Conservation (phyloP, 129 eudicot species). For the Sambucus nigra region DNA sequence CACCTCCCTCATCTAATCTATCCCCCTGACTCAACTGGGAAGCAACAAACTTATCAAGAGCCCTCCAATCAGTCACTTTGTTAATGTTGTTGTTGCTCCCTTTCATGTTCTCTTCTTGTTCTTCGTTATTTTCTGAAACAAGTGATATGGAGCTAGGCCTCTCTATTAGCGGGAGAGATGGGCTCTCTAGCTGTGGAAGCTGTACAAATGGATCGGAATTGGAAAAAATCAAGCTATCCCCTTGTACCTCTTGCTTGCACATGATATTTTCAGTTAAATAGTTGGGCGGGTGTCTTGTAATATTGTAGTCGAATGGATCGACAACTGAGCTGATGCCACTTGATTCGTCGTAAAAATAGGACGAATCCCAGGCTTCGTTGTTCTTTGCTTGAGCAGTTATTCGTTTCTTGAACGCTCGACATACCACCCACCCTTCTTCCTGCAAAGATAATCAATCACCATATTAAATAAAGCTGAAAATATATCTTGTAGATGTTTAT, state of each 20-base stretch:
- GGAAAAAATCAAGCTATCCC: constrained; percentile 26
- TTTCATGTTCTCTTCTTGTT: constrained; percentile 7
- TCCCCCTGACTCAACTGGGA: constrained; percentile 87
- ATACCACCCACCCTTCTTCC: constrained; percentile 99
- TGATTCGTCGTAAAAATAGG: constrained; percentile 50
- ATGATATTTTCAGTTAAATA: constrained; percentile 22
- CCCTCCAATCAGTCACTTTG: constrained; percentile 88
- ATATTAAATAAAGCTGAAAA: neutral
- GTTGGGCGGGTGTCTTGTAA: constrained; percentile 35
- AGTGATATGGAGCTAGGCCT: constrained; percentile 34
- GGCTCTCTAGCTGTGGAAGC: constrained; percentile 83
- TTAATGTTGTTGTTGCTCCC: neutral
- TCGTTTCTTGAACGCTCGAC: constrained; percentile 91
- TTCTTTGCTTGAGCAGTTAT: constrained; percentile 45
- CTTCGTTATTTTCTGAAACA: constrained; percentile 14
- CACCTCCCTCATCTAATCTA: constrained; percentile 17
- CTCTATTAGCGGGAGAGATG: constrained; percentile 37
- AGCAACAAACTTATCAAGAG: constrained; percentile 89
- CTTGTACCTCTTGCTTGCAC: constrained; percentile 69
- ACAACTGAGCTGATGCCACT: constrained; percentile 36
- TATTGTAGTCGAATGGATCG: constrained; percentile 32
- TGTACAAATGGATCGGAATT: constrained; percentile 44
- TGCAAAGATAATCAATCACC: constrained; percentile 13
- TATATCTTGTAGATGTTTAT: too few relatives aligned
- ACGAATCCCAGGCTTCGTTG: constrained; percentile 47